Evolutionary conservation across 2,329 filamentous ascomycete species (phyloP), one percentile per base, ranked within the genome.

Genomic region (Cadophora sp.): DNA sequence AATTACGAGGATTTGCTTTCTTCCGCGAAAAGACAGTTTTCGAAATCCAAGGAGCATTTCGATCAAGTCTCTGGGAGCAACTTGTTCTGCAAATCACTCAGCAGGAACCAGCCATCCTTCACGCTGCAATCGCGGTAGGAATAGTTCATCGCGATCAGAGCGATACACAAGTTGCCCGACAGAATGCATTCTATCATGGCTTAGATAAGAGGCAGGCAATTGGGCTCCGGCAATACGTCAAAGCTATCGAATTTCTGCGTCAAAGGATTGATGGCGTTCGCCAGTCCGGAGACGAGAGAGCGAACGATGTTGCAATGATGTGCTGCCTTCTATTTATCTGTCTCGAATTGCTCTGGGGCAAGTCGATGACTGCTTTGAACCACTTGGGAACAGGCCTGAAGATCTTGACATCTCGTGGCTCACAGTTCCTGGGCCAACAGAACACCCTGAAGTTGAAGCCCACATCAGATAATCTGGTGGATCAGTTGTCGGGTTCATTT

Each of bases 11-110:
- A n/a, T 63, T 63, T 27, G 48, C 19, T 11, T 63, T 51, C 27
- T 63, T 63, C 48, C 61, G 46, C n/a, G 29, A 27, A 34, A 63
- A 53, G 2, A 63, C 61, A 11, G n/a, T 31, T 11, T 16, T 53
- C n/a, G 46, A 63, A 34, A 63, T 63, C 29, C 61, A 63, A 40
- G 61, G 61, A 46, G 46, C 22, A 3, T 63, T 63, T 29, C 61
- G 29, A 24, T 51, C 61, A 12, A 53, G 19, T 37, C 34, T 63
- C 16, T 63, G 61, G 61, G 61, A 63, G 29, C 26, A 48, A 22
- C 43, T 63, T n/a, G n/a, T 63, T 53, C 46, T 53, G 8, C 61
- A 63, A 24, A 26, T 53, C 19, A 53, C 19, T 24, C 61, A 63
- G 3, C 61, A 63, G 24, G 61, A 63, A 29, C 61, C 61, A 22